A percentile compares a stretch with the other conserved stretches of the same genome.
Evolutionary conservation across 1,284 basidiomycete genomes (phyloP).

Genomic region (Marasmius sp.): DNA sequence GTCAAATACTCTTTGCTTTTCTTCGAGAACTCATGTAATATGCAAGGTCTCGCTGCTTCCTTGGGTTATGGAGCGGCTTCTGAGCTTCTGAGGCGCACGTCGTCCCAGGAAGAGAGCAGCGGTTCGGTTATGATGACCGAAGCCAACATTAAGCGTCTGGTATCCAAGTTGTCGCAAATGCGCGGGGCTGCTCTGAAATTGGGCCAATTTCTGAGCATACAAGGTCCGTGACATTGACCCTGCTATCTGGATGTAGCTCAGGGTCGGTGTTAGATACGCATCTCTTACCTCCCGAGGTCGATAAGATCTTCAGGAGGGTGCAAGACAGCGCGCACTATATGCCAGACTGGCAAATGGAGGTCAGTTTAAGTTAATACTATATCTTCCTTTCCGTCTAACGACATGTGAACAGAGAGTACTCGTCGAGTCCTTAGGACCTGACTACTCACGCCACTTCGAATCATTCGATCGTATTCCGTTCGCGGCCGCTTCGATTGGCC

Average conservation of each 20-base stretch:
- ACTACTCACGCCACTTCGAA: conserved; percentile 75
- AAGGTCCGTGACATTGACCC: conserved; percentile 55
- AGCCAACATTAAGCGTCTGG: conserved; percentile 86
- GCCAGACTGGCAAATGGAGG: conserved; percentile 98
- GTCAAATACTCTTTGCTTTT: conserved; percentile 20
- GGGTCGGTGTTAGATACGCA: conserved; percentile 68
- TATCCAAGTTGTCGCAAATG: conserved; percentile 93
- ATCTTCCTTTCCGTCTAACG: conserved; percentile 1
- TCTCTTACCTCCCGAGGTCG: conserved; percentile 85
- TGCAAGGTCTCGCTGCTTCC: conserved; percentile 69
- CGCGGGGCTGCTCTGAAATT: conserved; percentile 95
- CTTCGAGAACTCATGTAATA: not conserved
- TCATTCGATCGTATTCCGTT: conserved; percentile 88
- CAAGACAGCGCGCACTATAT: conserved; percentile 98
- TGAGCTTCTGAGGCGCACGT: conserved; percentile 50
- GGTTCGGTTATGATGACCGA: conserved; percentile 82
- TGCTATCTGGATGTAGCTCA: not conserved
- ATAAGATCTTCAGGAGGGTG: conserved; percentile 86
- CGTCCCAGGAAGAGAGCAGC: conserved; percentile 27
- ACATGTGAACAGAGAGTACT: conserved; percentile 69
- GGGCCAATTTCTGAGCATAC: conserved; percentile 97
- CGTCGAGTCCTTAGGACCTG: conserved; percentile 67
- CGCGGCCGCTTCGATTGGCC: conserved; percentile 96
- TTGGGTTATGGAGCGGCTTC: conserved; percentile 72
- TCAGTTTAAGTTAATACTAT: conserved; percentile 27